Base-by-base conservation (phyloP, 768 basidiomycete species). In the Chlorophyllum brunneum region DNA sequence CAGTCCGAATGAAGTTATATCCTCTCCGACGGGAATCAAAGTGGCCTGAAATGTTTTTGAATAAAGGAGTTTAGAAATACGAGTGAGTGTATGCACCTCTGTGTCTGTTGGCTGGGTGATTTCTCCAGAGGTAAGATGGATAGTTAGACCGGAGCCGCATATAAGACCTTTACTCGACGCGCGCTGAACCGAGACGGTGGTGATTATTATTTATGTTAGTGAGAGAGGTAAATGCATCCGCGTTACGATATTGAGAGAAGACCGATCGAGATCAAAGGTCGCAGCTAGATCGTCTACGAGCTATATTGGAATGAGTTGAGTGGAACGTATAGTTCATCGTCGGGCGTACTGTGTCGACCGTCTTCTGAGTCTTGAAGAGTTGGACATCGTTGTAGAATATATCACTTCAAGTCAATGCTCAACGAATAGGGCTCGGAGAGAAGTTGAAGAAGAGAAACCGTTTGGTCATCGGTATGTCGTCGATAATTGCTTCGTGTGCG, bases 101-200 rank as follows among this genome's bases (percentile, higher is more conserved):
- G 74, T 72, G 59, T 86, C 80, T 46, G 72, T 80, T 26, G 70
- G 70, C 2, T 58, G 65, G 20, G 91, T 60, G 0, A 52, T 56
- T 46, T 83, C 81, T 2, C 86, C 88, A 23, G 72, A 70, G 15
- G 70, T 57, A 11, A 95, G 71, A 42, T 75, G 70, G 7, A 95
- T 78, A 0, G 58, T 64, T 13, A 95, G 64, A 10, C 78, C 77
- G 8, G 77, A 73, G 2, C 93, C 91, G 48, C 82, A 85, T 36
- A 97, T 71, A 16, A 98, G 79, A 0, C 95, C 95, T 67, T 98
- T 98, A 0, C 90, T 81, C 0, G 92, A 82, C 1, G 95, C 94
- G 33, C 91, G 81, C 93, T 97, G 58, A 24, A n/a, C 33, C n/a
- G n/a, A n/a, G n/a, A n/a, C 23, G 26, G 20, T 33, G 58, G 2